A percentile compares a stretch with the other conserved stretches of the same genome.
phyloP scores from a whole-genome alignment of 805 yeast genomes.

The Kurtzmaniella cleridarum region DNA sequence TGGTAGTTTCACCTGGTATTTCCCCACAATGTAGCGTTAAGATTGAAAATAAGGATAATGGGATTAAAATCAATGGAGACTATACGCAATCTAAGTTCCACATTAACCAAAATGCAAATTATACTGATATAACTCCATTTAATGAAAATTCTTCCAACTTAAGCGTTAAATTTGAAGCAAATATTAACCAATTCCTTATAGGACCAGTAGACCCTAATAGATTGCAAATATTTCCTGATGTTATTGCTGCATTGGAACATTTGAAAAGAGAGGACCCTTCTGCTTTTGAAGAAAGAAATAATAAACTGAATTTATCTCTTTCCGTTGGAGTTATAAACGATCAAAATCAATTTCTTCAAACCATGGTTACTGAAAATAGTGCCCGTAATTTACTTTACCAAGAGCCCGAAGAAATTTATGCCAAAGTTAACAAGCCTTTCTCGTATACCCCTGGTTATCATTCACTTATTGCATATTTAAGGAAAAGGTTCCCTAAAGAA shows the following conservation, averaged over 20 bases:
- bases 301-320: conserved; percentile 42
- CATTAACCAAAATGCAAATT: neutral
- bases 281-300: conserved; percentile 31
- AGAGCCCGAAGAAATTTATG: conserved; percentile 78
- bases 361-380: conserved; percentile 9
- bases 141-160: neutral
- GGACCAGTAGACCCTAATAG: conserved; percentile 45
- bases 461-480: conserved; percentile 66
- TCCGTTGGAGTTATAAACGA: conserved; percentile 42
- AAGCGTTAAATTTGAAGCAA: conserved; percentile 40
- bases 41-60: neutral
- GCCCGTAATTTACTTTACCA: conserved; percentile 23
- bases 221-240: conserved; percentile 53
- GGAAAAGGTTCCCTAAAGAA: conserved; percentile 61
- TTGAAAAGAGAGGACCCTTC: conserved; percentile 37
- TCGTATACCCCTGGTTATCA: conserved; percentile 91
- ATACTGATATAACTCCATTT: neutral
- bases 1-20: conserved; percentile 31
- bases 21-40: conserved; percentile 24
- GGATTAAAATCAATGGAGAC: neutral
- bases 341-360: conserved; percentile 20
- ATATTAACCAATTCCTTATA: conserved; percentile 63
- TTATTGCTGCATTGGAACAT: conserved; percentile 39
- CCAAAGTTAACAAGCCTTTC: conserved; percentile 68
- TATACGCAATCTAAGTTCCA: neutral